Conservation (phyloP, 441 rosid genomes). For the Sinapis alba region DNA sequence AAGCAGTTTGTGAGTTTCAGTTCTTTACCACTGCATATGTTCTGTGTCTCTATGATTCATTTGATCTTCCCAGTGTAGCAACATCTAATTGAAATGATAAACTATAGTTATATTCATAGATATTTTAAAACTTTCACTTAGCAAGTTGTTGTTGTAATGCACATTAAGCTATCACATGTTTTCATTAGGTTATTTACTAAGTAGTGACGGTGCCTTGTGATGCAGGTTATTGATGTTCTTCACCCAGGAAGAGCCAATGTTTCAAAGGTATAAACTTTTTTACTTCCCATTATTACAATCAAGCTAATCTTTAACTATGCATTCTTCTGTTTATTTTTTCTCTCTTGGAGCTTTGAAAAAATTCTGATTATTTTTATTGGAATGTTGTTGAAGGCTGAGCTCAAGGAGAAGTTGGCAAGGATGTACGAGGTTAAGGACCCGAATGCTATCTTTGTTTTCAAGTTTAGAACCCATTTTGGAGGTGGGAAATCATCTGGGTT, state of each 20-base stretch:
- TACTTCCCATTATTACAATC: too few relatives aligned
- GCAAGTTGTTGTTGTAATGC: too few relatives aligned
- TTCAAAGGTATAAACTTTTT: slow-evolving; percentile 59
- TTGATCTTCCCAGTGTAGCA: not conserved
- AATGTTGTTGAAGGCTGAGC: slow-evolving; percentile 54
- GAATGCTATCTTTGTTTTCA: slow-evolving; percentile 82
- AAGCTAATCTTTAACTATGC: not conserved
- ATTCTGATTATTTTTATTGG: not conserved
- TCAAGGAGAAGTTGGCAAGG: slow-evolving; percentile 81
- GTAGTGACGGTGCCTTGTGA: not conserved
- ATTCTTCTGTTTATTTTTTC: not conserved
- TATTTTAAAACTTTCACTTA: not conserved
- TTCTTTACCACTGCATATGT: not conserved
- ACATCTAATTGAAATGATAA: not conserved
- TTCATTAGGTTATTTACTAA: not conserved
- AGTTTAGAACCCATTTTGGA: slow-evolving; percentile 92
- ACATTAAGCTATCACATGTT: not conserved
- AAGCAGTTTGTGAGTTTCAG: slow-evolving; percentile 74
- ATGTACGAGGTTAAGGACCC: slow-evolving; percentile 89
- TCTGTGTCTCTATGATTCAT: not conserved
- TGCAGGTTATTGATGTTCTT: slow-evolving; percentile 88
- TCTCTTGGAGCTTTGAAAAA: not conserved
- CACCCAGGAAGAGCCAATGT: slow-evolving; percentile 93
- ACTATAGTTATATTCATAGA: not conserved
- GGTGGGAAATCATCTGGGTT: slow-evolving; percentile 96